Conservation (phyloP, 1,284 basidiomycete genomes). For the Puccinia coronata region DNA sequence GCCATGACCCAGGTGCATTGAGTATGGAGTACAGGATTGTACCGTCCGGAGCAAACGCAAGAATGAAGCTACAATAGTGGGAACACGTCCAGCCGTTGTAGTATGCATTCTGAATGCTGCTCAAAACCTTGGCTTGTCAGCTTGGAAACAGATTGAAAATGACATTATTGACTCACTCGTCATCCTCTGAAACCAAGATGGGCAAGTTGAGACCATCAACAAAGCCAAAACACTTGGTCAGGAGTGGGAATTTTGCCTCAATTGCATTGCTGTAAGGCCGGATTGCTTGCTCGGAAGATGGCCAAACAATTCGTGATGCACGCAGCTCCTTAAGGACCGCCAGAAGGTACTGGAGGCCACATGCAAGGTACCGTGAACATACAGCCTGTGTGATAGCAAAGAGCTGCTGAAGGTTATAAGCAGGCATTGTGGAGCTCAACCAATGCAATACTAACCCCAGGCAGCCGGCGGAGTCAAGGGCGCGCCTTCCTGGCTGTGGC, state of each 20-base stretch:
- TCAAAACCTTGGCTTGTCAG: conserved; percentile 20
- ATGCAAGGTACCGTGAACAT: not conserved
- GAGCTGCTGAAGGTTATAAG: not conserved
- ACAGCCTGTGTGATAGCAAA: not conserved
- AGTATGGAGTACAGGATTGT: conserved; percentile 57
- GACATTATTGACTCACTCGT: conserved; percentile 55
- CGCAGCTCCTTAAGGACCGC: not conserved
- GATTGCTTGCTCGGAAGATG: not conserved
- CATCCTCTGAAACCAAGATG: too few species aligned
- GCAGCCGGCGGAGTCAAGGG: not conserved
- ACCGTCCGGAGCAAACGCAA: too few species aligned
- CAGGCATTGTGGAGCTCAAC: not conserved
- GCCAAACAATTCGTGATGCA: not conserved
- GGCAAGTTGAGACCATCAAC: conserved; percentile 58
- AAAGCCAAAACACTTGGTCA: conserved; percentile 61
- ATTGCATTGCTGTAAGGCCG: not conserved
- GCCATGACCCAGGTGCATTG: conserved; percentile 65
- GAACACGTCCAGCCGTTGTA: too few species aligned
- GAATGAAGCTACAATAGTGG: too few species aligned
- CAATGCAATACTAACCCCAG: too few species aligned
- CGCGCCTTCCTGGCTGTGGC: not conserved
- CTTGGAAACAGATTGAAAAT: not conserved
- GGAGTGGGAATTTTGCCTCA: conserved; percentile 53
- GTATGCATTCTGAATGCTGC: too few species aligned
- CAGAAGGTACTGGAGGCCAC: not conserved